These are phyloP conservation scores for Penicillium italicum DNA, from an alignment of 2,329 filamentous ascomycete species.

Conservation along the genomic window DNA sequence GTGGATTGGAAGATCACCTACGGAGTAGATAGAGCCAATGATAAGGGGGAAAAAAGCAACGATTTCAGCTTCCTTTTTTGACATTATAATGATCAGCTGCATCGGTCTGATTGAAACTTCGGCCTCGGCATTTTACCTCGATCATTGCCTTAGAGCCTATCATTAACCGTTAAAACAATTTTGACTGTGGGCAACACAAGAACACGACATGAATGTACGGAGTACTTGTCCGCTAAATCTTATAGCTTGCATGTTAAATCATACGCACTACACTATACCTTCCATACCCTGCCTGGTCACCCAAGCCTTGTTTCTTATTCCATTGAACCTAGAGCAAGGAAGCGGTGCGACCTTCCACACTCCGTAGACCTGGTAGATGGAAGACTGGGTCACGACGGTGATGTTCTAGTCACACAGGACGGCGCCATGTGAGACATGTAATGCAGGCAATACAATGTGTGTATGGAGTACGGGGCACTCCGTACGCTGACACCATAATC, in stretches of 20 bases:
- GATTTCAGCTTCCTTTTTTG: not conserved
- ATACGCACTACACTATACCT: not conserved
- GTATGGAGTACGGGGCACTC: too few species aligned
- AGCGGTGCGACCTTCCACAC: slow-evolving; percentile 15
- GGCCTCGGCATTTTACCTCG: slow-evolving; percentile 3
- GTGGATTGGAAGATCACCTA: not conserved
- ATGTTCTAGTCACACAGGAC: slow-evolving; percentile 15
- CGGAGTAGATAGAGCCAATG: not conserved
- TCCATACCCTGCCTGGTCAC: not conserved
- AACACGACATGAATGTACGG: not conserved
- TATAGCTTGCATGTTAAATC: not conserved
- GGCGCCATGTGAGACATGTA: slow-evolving; percentile 30
- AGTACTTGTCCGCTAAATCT: not conserved
- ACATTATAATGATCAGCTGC: not conserved
- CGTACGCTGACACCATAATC: slow-evolving; percentile 5
- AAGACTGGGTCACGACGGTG: slow-evolving; percentile 12
- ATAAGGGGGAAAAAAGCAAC: not conserved
- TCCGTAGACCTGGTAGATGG: slow-evolving; percentile 21
- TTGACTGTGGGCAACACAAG: slow-evolving; percentile 5
- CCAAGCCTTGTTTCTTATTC: slow-evolving; percentile 1
- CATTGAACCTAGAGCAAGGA: not conserved
- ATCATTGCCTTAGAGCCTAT: not conserved
- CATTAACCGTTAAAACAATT: not conserved
- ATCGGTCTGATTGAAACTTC: slow-evolving; percentile 11
- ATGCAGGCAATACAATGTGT: slow-evolving; percentile 19